phyloP scores from a whole-genome alignment of 805 yeast species.

The Spathaspora girioi region DNA sequence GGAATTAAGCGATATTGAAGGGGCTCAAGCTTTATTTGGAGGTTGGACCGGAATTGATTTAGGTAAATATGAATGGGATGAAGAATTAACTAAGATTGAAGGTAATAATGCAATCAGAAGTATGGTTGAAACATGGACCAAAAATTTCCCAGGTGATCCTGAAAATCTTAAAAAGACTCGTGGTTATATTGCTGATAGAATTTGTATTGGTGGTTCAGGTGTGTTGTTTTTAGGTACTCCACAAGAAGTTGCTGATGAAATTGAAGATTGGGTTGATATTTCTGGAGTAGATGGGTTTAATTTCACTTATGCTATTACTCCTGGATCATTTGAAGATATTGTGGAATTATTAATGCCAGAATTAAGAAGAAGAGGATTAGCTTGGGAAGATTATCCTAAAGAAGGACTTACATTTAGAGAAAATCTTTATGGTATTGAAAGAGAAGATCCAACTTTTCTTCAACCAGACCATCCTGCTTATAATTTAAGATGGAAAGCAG shows the following conservation, averaged over 20 bases:
- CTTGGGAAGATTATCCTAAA: constrained; percentile 34
- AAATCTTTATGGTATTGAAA: constrained; percentile 25
- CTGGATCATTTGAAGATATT: constrained; percentile 34
- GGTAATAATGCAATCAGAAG: constrained; percentile 24
- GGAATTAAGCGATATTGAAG: constrained; percentile 35
- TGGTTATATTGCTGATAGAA: constrained; percentile 23
- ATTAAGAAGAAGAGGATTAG: constrained; percentile 30
- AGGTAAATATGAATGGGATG: constrained; percentile 27
- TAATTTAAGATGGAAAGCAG: constrained; percentile 21
- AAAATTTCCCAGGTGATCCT: constrained; percentile 23
- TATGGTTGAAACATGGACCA: constrained; percentile 30
- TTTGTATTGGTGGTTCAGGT: constrained; percentile 27
- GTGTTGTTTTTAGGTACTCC: constrained; percentile 32
- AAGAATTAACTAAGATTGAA: constrained; percentile 26
- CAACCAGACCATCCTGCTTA: constrained; percentile 17
- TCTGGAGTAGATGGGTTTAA: constrained; percentile 44
- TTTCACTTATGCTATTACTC: constrained; percentile 33
- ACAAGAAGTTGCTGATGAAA: constrained; percentile 34
- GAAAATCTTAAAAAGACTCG: constrained; percentile 18
- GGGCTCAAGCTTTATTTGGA: constrained; percentile 36
- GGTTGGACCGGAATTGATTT: constrained; percentile 43
- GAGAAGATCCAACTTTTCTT: constrained; percentile 16
- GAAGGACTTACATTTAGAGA: constrained; percentile 34
- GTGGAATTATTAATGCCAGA: constrained; percentile 36
- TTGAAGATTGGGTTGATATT: constrained; percentile 34